Base-by-base conservation (phyloP, 345 rosid genomes). In the Sisymbrium altissimum region DNA sequence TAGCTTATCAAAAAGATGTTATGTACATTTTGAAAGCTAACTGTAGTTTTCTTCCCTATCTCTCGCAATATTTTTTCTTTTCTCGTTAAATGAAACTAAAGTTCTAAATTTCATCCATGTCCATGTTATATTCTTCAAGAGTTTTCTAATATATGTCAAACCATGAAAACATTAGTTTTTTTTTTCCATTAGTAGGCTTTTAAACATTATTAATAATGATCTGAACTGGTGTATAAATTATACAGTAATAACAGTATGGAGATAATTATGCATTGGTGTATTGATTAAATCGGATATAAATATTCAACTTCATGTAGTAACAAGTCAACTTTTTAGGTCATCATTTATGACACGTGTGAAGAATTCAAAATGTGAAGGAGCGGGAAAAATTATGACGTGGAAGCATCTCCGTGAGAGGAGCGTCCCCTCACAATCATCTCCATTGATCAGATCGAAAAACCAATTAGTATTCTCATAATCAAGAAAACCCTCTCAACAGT, bases 381-480 rank as follows among this genome's bases (percentile, higher is more conserved):
- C 67, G 67, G 75, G 75, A 48, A 70, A 60, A 21, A 17, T 3
- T 36, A 8, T 45, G 59, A 71, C 75, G 75, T 71, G 75, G 36
- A 21, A 58, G 66, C 7, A 70, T 70, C 66, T 45, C 29, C 56
- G 43, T 21, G 44, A 43, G 43, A 55, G 64, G 14, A 58, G 23
- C 48, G 11, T 45, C 56, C 9, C n/a, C n/a, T n/a, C 33, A n/a
- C n/a, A 17, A 23, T 68, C 73, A 15, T 43, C 33, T 70, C 45
- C 15, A 44, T 57, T 57, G 2, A 57, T 45, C 48, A 9, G 58
- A 45, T 32, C 7, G n/a, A 13, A 56, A 64, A 32, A 1, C 2
- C 6, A 30, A 23, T 15, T 59, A 58, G 46, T 57, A 1, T 33
- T 32, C 30, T 57, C 23, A 69, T 12, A 56, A 56, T 30, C 64